Evolutionary conservation across 805 yeast species (phyloP).

Genomic region (Suhomyces sp.): DNA sequence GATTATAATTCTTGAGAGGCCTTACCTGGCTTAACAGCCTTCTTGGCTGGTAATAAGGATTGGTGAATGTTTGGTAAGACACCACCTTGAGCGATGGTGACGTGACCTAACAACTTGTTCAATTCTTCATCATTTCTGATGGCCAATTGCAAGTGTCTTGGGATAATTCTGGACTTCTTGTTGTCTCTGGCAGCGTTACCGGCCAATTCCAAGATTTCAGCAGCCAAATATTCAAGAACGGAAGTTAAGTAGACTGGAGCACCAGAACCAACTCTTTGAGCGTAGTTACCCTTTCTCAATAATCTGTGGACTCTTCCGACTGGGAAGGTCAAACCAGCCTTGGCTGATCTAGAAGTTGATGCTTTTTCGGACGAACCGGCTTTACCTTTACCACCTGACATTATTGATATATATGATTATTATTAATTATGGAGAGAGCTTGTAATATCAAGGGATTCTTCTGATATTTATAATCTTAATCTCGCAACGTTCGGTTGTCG

Average conservation of each 20-base stretch:
- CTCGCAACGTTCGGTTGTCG: not conserved
- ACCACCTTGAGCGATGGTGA: conserved; percentile 56
- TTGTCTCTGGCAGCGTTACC: conserved; percentile 61
- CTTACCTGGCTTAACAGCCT: conserved; percentile 45
- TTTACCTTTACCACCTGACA: conserved; percentile 31
- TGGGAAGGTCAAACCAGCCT: conserved; percentile 51
- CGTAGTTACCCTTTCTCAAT: conserved; percentile 50
- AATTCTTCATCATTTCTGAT: conserved; percentile 53
- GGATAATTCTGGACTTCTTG: conserved; percentile 80
- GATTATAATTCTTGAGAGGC: conserved; percentile 58
- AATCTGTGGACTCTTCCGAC: conserved; percentile 52
- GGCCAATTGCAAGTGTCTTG: conserved; percentile 52
- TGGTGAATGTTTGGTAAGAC: conserved; percentile 51
- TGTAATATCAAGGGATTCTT: not conserved
- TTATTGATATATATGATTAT: conserved; percentile 4
- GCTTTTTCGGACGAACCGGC: conserved; percentile 48
- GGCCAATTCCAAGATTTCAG: conserved; percentile 51
- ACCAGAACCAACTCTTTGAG: conserved; percentile 52
- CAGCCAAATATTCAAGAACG: conserved; percentile 48
- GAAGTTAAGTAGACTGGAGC: conserved; percentile 52
- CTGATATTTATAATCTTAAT: conserved; percentile 1
- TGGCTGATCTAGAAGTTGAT: conserved; percentile 48
- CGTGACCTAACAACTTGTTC: conserved; percentile 58
- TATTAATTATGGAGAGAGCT: not conserved
- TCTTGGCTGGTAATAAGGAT: conserved; percentile 53